Base-by-base conservation (phyloP, 2,329 filamentous ascomycete genomes). In the Intubia oerlemansii region DNA sequence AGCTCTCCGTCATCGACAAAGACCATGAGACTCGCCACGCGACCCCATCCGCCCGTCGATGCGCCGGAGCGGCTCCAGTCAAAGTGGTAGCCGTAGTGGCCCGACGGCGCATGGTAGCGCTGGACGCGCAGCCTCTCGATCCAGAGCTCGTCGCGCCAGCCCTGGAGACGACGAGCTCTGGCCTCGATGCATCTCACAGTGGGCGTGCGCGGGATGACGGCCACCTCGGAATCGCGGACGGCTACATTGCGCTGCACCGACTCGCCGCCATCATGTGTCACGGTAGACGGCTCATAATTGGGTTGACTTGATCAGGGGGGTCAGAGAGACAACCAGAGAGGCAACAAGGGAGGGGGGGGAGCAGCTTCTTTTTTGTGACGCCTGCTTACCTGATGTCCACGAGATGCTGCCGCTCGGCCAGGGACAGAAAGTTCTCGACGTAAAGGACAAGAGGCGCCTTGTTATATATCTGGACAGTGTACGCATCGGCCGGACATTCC, bases 21-120 rank as follows among this genome's bases (percentile, higher is more conserved):
- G 4, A 45, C 59, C 60, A 65, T 64, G 31, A 63, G 52, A 37
- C 56, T 62, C 37, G 57, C 59, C 24, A 62, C 57, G 8, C 61
- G 48, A 2, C 54, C 56, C 55, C 55, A 59, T 3, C 56, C 56
- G 4, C 46, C 46, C 2, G 38, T 39, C 1, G 35, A 33, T 2
- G 35, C 31, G 26, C 47, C 52, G 3, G 43, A 47, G 12, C 29
- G 36, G 33, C 52, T 57, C 58, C 58, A 65, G 47, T 66, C 61
- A 36, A 58, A 64, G 42, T 66, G 61, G 34, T 62, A 58, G 24
- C 44, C 46, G 41, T 65, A 65, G 42, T 63, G 59, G 2, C 59
- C 58, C 5, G 47, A 50, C 2, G 50, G 42, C 11, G 37, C 37
- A 6, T 36, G 35, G 37, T 65, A 65, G 17, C 54, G 50, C 45